These are phyloP conservation scores for Pseudoturritis turrita DNA, from an alignment of 345 rosid genomes.

Conservation along the genomic window DNA sequence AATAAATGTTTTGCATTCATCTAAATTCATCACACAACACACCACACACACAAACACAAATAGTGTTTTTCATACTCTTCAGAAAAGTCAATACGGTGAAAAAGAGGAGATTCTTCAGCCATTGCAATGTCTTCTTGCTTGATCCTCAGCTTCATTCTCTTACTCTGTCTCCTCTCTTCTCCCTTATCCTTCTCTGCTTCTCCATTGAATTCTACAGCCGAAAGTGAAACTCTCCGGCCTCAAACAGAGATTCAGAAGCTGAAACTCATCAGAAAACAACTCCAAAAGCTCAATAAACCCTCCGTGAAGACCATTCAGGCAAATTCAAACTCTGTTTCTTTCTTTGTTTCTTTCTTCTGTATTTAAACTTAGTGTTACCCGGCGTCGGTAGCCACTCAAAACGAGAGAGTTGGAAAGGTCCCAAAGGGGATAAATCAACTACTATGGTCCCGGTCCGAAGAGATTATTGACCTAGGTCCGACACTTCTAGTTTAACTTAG, in stretches of 20 bases:
- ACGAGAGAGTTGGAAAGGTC: too few species aligned
- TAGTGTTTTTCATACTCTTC: conserved; percentile 40
- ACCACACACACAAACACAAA: not conserved
- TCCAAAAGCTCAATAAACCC: conserved; percentile 77
- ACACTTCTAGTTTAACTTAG: too few species aligned
- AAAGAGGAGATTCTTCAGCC: conserved; percentile 45
- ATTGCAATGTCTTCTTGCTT: conserved; percentile 46
- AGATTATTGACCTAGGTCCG: too few species aligned
- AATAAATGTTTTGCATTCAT: conserved; percentile 48
- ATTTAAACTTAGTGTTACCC: too few species aligned
- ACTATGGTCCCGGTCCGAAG: too few species aligned
- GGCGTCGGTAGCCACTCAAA: too few species aligned
- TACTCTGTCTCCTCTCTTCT: conserved; percentile 40
- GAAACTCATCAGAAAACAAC: conserved; percentile 51
- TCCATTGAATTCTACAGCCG: conserved; percentile 12
- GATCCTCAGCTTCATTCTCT: conserved; percentile 42
- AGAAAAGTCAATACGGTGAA: conserved; percentile 35
- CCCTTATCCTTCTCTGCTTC: conserved; percentile 32
- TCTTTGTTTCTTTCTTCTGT: not conserved
- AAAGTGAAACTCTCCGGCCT: conserved; percentile 48
- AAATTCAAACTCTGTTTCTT: conserved; percentile 16
- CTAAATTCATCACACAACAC: conserved; percentile 42
- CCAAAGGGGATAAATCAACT: too few species aligned
- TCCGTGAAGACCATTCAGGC: conserved; percentile 80
- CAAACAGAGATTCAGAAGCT: conserved; percentile 52